phyloP scores from a whole-genome alignment of 202 grass and related monocot species.

The Eragrostis tef region DNA sequence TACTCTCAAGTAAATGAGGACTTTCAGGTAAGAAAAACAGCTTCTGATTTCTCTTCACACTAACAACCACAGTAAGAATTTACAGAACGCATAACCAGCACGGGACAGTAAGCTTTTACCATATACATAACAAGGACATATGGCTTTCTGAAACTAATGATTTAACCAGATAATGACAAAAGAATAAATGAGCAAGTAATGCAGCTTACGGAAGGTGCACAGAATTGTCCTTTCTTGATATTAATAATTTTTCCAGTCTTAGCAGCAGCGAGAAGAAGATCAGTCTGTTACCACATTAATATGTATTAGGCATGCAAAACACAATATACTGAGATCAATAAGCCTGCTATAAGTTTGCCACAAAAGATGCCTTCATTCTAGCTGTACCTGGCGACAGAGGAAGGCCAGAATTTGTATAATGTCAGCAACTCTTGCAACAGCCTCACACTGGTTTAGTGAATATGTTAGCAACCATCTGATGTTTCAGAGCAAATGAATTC shows the following conservation, averaged over 20 bases:
- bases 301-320: conserved; percentile 39
- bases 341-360: neutral
- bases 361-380: neutral
- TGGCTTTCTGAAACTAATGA: neutral
- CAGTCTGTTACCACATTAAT: conserved; percentile 66
- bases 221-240: conserved; percentile 99
- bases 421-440: conserved; percentile 92
- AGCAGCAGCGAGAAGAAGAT: conserved; percentile 87
- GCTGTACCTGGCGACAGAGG: conserved; percentile 87
- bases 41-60: conserved; percentile 11
- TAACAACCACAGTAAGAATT: neutral
- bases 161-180: neutral
- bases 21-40: neutral
- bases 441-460: conserved; percentile 72
- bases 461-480: conserved; percentile 33
- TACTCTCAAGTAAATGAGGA: neutral
- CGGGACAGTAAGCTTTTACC: conserved; percentile 14
- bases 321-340: neutral
- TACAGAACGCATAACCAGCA: conserved; percentile 25
- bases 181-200: conserved; percentile 22
- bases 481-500: conserved; percentile 31
- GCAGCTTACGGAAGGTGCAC: conserved; percentile 85
- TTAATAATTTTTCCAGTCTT: conserved; percentile 97
- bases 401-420: conserved; percentile 99
- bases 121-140: no score